A percentile compares a stretch with the other conserved stretches of the same genome.
Evolutionary conservation across 2,329 filamentous ascomycete species (phyloP).

Genomic region (Calycina herbarum): DNA sequence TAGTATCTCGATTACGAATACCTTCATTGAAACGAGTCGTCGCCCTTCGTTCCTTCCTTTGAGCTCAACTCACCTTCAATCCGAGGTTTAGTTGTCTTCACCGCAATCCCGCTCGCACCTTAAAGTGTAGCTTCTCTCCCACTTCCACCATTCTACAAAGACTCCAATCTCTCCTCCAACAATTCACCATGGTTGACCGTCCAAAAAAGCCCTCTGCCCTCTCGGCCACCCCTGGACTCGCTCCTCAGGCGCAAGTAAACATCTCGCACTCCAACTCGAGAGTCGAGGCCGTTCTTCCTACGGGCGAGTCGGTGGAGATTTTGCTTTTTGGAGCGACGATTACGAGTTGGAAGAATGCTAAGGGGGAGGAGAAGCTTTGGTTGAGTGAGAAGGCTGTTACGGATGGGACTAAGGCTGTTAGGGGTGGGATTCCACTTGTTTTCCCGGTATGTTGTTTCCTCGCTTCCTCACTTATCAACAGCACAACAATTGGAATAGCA

Average conservation of each 20-base stretch:
- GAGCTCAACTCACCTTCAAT: neutral
- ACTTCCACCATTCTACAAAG: neutral
- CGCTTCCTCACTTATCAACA: too few relatives aligned
- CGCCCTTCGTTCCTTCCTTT: too few relatives aligned
- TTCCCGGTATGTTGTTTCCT: slow-evolving; percentile 68
- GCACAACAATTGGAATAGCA: neutral
- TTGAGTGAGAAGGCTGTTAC: slow-evolving; percentile 76
- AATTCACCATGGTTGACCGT: slow-evolving; percentile 66
- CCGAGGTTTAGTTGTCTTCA: neutral
- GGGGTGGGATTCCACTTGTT: slow-evolving; percentile 88
- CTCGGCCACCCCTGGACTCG: slow-evolving; percentile 69
- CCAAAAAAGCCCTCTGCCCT: slow-evolving; percentile 80
- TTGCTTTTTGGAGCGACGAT: slow-evolving; percentile 92
- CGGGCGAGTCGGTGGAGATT: slow-evolving; percentile 82
- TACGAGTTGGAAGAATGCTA: slow-evolving; percentile 84
- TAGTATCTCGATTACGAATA: too few relatives aligned
- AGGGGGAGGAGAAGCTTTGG: slow-evolving; percentile 81
- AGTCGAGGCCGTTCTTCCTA: slow-evolving; percentile 78
- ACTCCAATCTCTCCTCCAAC: neutral
- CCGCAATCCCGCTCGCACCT: neutral
- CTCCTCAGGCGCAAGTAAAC: slow-evolving; percentile 74
- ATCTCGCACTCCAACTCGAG: slow-evolving; percentile 69
- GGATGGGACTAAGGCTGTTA: slow-evolving; percentile 85
- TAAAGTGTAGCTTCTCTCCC: neutral
- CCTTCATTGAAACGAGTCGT: too few relatives aligned